A percentile compares a stretch with the other conserved stretches of the same genome.
phyloP scores from a whole-genome alignment of 257 asterid species.

The Solanum raphanifolium region DNA sequence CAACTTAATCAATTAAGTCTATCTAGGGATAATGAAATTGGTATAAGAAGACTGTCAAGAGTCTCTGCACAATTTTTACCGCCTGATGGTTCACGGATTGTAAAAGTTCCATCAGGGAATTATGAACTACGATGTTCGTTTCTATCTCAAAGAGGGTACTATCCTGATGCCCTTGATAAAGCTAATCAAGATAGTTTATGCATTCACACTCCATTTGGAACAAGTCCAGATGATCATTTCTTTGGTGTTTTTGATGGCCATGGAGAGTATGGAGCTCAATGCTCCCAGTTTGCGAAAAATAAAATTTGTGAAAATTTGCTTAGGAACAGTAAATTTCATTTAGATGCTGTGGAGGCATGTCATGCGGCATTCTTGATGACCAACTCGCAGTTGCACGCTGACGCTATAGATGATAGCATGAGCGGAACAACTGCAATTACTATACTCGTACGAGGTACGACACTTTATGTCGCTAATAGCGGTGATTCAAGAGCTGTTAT shows the following conservation, averaged over 20 bases:
- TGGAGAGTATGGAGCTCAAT: constrained; percentile 87
- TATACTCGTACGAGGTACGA: constrained; percentile 64
- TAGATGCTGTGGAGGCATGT: constrained; percentile 77
- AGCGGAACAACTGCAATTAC: constrained; percentile 96
- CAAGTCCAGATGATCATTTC: constrained; percentile 64
- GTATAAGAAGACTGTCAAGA: constrained; percentile 70
- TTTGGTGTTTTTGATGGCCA: constrained; percentile 98
- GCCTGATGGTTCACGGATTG: constrained; percentile 67
- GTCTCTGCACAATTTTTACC: constrained; percentile 82
- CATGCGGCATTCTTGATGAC: constrained; percentile 71
- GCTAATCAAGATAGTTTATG: constrained; percentile 95
- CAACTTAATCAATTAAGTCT: constrained; percentile 38
- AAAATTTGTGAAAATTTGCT: constrained; percentile 88
- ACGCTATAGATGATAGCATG: constrained; percentile 87
- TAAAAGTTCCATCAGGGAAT: constrained; percentile 57
- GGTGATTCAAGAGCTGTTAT: constrained; percentile 95
- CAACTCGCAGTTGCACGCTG: constrained; percentile 69
- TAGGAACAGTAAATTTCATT: constrained; percentile 46
- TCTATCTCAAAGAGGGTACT: constrained; percentile 90
- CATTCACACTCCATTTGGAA: constrained; percentile 87
- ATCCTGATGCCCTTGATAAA: constrained; percentile 96
- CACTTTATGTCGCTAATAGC: constrained; percentile 66
- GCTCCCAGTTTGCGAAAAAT: constrained; percentile 78
- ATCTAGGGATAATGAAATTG: constrained; percentile 53
- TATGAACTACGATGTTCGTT: constrained; percentile 74